A percentile compares a stretch with the other conserved stretches of the same genome.
phyloP scores from a whole-genome alignment of 2,329 filamentous ascomycete genomes.

The Calonectria ilicicola region DNA sequence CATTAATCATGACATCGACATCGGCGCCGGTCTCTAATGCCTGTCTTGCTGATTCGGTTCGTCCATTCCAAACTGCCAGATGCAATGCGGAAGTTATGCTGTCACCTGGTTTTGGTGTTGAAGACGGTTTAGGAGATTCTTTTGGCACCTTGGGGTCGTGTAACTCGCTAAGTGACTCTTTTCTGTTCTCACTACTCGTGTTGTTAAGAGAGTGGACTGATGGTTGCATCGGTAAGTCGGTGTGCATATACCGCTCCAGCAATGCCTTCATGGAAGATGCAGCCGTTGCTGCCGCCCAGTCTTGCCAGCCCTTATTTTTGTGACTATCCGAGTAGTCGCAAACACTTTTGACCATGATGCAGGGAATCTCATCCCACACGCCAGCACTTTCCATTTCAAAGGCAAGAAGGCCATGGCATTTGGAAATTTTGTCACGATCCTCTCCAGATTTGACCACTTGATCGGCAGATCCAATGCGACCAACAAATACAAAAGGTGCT shows the following conservation, averaged over 20 bases:
- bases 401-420: neutral
- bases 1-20: neutral
- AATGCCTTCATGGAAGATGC: neutral
- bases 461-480: slow-evolving; percentile 28
- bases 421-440: neutral
- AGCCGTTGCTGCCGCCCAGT: slow-evolving; percentile 12
- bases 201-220: neutral
- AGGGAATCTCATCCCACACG: slow-evolving; percentile 8
- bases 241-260: neutral
- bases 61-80: neutral
- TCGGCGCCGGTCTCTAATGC: neutral
- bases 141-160: neutral
- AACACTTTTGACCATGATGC: slow-evolving; percentile 13
- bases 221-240: neutral
- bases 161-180: neutral
- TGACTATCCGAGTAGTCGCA: slow-evolving; percentile 18
- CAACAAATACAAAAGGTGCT: slow-evolving; percentile 47
- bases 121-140: neutral
- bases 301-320: slow-evolving; percentile 19
- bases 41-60: neutral
- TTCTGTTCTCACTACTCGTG: neutral
- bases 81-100: neutral
- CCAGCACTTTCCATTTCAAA: slow-evolving; percentile 22
- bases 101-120: neutral
- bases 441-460: slow-evolving; percentile 52